phyloP scores from a whole-genome alignment of 768 basidiomycete genomes.

The Fibroporia radiculosa region DNA sequence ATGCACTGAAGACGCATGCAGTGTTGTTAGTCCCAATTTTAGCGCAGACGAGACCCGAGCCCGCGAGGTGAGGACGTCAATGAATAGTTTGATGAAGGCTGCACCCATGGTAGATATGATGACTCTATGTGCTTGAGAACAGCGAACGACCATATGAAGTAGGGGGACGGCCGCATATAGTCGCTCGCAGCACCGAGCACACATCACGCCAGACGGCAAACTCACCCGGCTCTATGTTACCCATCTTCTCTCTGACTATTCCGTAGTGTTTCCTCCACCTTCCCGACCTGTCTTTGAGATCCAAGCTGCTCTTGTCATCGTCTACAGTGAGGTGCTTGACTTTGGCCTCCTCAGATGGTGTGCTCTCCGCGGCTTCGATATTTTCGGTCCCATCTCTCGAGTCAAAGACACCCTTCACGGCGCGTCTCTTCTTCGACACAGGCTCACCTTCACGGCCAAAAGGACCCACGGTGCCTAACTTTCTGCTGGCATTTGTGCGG shows the following conservation, averaged over 20 bases:
- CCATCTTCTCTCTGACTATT: conserved; percentile 46
- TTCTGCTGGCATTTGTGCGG: background rate
- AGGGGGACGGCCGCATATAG: conserved; percentile 1
- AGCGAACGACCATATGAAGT: too few species aligned
- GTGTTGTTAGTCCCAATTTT: too few species aligned
- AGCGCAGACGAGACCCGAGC: too few species aligned
- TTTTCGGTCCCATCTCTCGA: conserved; percentile 3
- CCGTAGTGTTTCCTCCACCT: conserved; percentile 43
- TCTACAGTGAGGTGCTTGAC: background rate
- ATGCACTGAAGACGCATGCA: conserved; percentile 56
- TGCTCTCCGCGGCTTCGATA: background rate
- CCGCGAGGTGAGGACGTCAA: too few species aligned
- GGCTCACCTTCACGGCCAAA: background rate
- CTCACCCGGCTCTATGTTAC: conserved; percentile 52
- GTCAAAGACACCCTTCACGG: background rate
- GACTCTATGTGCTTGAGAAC: too few species aligned
- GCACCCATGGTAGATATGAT: too few species aligned
- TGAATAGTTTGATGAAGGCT: too few species aligned
- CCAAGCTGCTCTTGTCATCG: conserved; percentile 1
- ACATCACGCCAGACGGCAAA: conserved; percentile 8
- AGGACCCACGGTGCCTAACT: too few species aligned
- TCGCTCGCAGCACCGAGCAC: background rate
- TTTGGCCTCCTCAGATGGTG: background rate
- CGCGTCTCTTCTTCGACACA: background rate
- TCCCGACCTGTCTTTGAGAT: conserved; percentile 10